These are phyloP conservation scores for Candida morakotiae DNA, from an alignment of 805 yeast species.

Conservation along the genomic window DNA sequence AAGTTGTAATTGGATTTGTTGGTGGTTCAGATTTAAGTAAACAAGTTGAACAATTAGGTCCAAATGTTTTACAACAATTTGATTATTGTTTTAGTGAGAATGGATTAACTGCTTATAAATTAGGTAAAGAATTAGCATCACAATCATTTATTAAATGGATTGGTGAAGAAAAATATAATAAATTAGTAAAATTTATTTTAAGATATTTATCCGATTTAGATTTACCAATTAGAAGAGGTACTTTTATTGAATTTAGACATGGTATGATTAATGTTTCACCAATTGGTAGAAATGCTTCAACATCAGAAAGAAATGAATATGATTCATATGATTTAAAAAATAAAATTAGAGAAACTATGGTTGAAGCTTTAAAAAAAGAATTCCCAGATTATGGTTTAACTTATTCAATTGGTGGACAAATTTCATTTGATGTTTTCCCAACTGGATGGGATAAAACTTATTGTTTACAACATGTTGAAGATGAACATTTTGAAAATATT, in stretches of 20 bases:
- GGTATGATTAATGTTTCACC: slow-evolving; percentile 99
- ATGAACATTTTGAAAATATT: slow-evolving; percentile 79
- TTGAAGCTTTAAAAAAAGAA: slow-evolving; percentile 73
- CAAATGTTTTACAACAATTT: slow-evolving; percentile 67
- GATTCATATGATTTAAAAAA: slow-evolving; percentile 79
- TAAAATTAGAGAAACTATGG: slow-evolving; percentile 81
- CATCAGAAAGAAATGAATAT: slow-evolving; percentile 87
- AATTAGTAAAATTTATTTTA: slow-evolving; percentile 79
- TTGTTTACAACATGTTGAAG: slow-evolving; percentile 86
- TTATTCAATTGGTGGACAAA: slow-evolving; percentile 98
- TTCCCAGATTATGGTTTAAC: slow-evolving; percentile 85
- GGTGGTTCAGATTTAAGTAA: slow-evolving; percentile 95
- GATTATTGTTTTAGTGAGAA: slow-evolving; percentile 97
- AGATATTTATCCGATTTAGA: slow-evolving; percentile 82
- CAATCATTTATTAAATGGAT: slow-evolving; percentile 94
- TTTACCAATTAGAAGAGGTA: slow-evolving; percentile 96
- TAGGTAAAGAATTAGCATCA: slow-evolving; percentile 82
- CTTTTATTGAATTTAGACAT: slow-evolving; percentile 97
- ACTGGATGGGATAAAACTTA: slow-evolving; percentile 99
- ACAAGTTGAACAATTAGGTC: slow-evolving; percentile 95
- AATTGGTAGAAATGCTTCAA: slow-evolving; percentile 96
- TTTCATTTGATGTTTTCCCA: slow-evolving; percentile 99
- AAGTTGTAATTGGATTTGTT: slow-evolving; percentile 93
- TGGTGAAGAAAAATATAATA: slow-evolving; percentile 92
- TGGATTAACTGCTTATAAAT: slow-evolving; percentile 95